These are phyloP conservation scores for Haplosporangium gracile DNA, from an alignment of 192 early-diverging fungal species.

Conservation along the genomic window DNA sequence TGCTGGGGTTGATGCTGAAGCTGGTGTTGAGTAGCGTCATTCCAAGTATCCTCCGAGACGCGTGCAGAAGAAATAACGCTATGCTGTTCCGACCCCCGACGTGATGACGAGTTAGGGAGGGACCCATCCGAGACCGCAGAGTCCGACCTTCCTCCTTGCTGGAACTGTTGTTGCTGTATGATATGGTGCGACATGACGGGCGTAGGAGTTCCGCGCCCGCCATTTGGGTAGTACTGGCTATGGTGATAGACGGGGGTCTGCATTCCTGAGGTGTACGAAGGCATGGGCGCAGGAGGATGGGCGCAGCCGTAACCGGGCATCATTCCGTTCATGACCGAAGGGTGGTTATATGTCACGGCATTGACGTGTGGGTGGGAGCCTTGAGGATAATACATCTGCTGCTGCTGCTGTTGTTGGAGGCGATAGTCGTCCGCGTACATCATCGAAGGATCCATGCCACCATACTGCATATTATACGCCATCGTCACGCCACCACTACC, in stretches of 20 bases:
- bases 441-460: conserved; percentile 18
- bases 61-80: conserved; percentile 22
- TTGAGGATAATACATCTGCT: conserved; percentile 28
- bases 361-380: not conserved
- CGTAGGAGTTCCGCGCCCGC: not conserved
- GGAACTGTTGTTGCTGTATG: not conserved
- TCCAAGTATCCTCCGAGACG: conserved; percentile 32
- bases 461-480: conserved; percentile 22
- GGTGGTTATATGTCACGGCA: not conserved
- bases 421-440: conserved; percentile 40
- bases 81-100: conserved; percentile 19
- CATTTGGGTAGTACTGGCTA: not conserved
- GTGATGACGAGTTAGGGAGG: not conserved
- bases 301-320: conserved; percentile 3
- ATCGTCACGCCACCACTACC: not conserved
- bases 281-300: not conserved
- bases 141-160: not conserved
- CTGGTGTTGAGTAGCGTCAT: not conserved
- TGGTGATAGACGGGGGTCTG: not conserved
- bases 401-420: conserved; percentile 32
- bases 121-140: not conserved
- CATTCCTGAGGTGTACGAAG: not conserved
- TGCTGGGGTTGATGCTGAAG: not conserved
- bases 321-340: not conserved
- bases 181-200: not conserved